phyloP scores from a whole-genome alignment of 2,329 filamentous ascomycete genomes.

The Acrocalymma vagum region DNA sequence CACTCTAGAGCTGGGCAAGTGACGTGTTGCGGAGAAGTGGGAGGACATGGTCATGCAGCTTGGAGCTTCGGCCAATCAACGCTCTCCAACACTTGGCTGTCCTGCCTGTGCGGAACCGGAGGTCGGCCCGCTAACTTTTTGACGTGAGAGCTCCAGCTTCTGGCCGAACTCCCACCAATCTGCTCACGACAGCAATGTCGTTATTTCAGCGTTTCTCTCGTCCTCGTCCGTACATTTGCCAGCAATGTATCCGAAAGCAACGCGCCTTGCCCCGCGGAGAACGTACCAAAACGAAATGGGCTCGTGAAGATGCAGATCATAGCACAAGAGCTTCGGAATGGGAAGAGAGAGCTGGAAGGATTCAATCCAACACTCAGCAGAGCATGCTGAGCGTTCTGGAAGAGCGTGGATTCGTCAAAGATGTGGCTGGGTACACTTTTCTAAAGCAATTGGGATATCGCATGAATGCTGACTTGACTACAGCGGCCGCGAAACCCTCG shows the following conservation, averaged over 20 bases:
- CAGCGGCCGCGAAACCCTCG: slow-evolving; percentile 62
- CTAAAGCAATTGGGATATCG: slow-evolving; percentile 14
- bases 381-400: slow-evolving; percentile 71
- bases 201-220: slow-evolving; percentile 37
- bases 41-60: no score
- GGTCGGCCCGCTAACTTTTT: slow-evolving; percentile 7
- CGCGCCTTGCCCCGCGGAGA: slow-evolving; percentile 21
- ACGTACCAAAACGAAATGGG: slow-evolving; percentile 30
- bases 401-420: slow-evolving; percentile 77
- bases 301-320: slow-evolving; percentile 23
- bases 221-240: slow-evolving; percentile 34
- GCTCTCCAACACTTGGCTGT: not conserved
- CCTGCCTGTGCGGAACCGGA: no score
- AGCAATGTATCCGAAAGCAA: slow-evolving; percentile 35
- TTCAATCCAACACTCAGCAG: slow-evolving; percentile 38
- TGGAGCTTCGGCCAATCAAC: slow-evolving; percentile 28
- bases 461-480: slow-evolving; percentile 17
- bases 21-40: slow-evolving; percentile 1
- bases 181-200: slow-evolving; percentile 29
- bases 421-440: slow-evolving; percentile 73
- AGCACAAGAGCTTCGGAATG: slow-evolving; percentile 27
- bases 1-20: no score
- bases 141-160: slow-evolving; percentile 10
- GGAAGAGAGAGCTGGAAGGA: slow-evolving; percentile 36
- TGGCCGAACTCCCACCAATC: slow-evolving; percentile 10